Conservation (phyloP, 23 red algal species). For the Gracilaria gracilis region DNA sequence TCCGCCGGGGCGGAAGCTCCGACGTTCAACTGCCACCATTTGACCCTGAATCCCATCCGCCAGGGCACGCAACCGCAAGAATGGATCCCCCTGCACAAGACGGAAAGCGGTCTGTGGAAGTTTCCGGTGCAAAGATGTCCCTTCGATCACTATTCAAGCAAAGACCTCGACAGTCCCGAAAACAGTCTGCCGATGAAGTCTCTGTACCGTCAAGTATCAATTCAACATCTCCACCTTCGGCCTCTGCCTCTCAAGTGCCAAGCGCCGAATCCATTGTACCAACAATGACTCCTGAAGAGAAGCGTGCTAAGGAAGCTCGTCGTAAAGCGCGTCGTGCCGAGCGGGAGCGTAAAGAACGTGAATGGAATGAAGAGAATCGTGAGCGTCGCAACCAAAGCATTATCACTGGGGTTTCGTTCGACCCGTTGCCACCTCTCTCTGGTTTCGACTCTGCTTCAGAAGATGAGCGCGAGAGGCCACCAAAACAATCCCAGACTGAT, state of each 20-base stretch:
- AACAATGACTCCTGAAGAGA: neutral
- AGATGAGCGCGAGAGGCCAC: slow-evolving; percentile 12
- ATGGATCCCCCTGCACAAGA: neutral
- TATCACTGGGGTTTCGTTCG: slow-evolving; percentile 4
- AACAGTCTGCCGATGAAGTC: slow-evolving; percentile 12
- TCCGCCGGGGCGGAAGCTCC: neutral
- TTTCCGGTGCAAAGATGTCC: slow-evolving; percentile 2
- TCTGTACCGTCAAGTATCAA: slow-evolving; percentile 1
- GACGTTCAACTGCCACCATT: slow-evolving; percentile 12
- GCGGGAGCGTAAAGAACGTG: slow-evolving; percentile 17
- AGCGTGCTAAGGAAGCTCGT: slow-evolving; percentile 13
- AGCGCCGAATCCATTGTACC: neutral
- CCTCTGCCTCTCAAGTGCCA: slow-evolving; percentile 4
- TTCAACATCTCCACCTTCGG: slow-evolving; percentile 6
- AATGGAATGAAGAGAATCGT: slow-evolving; percentile 44
- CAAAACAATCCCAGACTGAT: neutral
- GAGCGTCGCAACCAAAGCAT: slow-evolving; percentile 28
- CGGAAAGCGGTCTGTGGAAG: neutral
- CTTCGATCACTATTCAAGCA: neutral
- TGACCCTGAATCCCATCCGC: neutral
- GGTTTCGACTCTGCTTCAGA: slow-evolving; percentile 47
- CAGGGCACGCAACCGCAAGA: neutral
- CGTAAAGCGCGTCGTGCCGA: slow-evolving; percentile 45
- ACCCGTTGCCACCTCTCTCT: slow-evolving; percentile 29
- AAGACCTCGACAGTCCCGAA: slow-evolving; percentile 12